Percentiles rank a stretch among this genome's conserved stretches.
These are phyloP conservation scores for Tylopilus balloui DNA, from an alignment of 768 basidiomycete species.

Conservation along the genomic window DNA sequence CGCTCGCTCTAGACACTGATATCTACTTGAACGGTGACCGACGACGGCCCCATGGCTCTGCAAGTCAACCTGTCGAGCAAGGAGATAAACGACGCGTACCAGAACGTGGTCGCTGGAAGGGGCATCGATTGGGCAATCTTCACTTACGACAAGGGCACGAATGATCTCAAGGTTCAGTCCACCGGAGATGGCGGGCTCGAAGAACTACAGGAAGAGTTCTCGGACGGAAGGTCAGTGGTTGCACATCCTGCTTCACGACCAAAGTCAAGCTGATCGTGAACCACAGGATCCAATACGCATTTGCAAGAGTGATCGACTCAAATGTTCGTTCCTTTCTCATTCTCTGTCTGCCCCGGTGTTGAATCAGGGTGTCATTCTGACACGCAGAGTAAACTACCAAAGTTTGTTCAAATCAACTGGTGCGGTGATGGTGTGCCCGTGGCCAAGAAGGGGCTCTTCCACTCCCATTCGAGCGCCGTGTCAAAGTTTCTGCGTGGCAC, in stretches of 20 bases:
- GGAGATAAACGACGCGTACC: slow-evolving; percentile 70
- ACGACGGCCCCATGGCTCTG: slow-evolving; percentile 55
- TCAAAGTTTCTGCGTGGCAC: slow-evolving; percentile 75
- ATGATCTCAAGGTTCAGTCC: slow-evolving; percentile 83
- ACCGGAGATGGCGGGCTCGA: slow-evolving; percentile 87
- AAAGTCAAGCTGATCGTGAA: slow-evolving; percentile 2
- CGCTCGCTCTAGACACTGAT: no score
- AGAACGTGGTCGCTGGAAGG: slow-evolving; percentile 62
- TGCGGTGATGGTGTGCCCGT: slow-evolving; percentile 96
- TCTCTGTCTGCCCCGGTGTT: not conserved
- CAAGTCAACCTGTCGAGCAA: slow-evolving; percentile 73
- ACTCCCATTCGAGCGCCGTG: slow-evolving; percentile 79
- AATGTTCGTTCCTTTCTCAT: slow-evolving; percentile 48
- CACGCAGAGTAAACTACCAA: slow-evolving; percentile 69
- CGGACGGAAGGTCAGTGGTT: slow-evolving; percentile 75
- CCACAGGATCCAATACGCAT: slow-evolving; percentile 88
- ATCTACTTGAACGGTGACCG: no score
- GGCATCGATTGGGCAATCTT: slow-evolving; percentile 76
- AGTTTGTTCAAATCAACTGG: slow-evolving; percentile 97
- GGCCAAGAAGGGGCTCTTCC: slow-evolving; percentile 87
- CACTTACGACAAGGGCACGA: slow-evolving; percentile 76
- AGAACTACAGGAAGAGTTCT: slow-evolving; percentile 91
- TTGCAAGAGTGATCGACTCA: slow-evolving; percentile 78
- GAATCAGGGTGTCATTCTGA: not conserved
- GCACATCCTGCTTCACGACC: not conserved